Evolutionary conservation across 1,284 basidiomycete species (phyloP).

Genomic region (Ganoderma meredithae): DNA sequence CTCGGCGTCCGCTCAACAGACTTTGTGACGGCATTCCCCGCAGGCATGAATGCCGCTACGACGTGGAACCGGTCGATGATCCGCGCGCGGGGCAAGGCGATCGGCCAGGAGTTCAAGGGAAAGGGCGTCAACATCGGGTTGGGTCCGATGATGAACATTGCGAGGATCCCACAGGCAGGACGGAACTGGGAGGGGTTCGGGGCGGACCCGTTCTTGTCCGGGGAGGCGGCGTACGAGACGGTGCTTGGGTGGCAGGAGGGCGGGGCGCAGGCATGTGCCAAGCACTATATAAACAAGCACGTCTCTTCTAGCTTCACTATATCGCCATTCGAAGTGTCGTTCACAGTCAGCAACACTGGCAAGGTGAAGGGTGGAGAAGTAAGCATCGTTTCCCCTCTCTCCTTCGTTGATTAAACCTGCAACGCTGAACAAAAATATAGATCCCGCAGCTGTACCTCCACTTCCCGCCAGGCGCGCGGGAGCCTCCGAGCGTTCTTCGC

Average conservation of each 20-base stretch:
- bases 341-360: conserved; percentile 68
- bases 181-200: conserved; percentile 91
- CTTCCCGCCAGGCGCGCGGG: conserved; percentile 47
- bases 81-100: conserved; percentile 68
- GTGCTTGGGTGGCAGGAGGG: conserved; percentile 76
- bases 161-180: conserved; percentile 69
- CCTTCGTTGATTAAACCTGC: conserved; percentile 42
- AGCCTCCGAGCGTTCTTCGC: conserved; percentile 52
- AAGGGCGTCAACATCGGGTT: conserved; percentile 83
- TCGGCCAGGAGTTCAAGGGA: conserved; percentile 80
- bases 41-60: conserved; percentile 62
- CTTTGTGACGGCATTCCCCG: conserved; percentile 67
- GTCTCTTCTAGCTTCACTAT: too few species aligned
- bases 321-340: conserved; percentile 61
- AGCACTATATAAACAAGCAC: conserved; percentile 79
- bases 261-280: conserved; percentile 82
- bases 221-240: conserved; percentile 78
- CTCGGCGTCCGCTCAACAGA: conserved; percentile 53
- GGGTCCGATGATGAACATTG: conserved; percentile 76
- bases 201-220: conserved; percentile 77
- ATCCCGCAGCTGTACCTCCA: conserved; percentile 56
- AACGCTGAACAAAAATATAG: conserved; percentile 47
- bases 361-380: conserved; percentile 60
- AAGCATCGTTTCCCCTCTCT: not conserved
- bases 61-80: conserved; percentile 73